Evolutionary conservation across 345 rosid genomes (phyloP), one percentile per base, ranked within the genome.

Genomic region (Syzygium jambos): DNA sequence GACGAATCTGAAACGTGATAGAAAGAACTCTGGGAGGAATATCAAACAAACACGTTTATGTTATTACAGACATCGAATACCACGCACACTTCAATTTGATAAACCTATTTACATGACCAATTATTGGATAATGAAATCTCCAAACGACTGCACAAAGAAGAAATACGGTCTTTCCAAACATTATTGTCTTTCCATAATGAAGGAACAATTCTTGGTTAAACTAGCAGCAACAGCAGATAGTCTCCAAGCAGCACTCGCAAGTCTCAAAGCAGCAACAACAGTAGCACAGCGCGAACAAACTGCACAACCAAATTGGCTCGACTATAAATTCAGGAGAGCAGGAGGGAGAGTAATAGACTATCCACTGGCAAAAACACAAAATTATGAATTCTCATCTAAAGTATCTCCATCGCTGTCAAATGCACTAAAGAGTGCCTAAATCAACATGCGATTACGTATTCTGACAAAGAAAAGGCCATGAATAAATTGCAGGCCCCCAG

Each of bases 251-350:
- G 89, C 90, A 88, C 52, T 91, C 92, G 27, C 93, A 90, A 22
- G 88, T 22, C 68, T 90, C 93, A 68, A 27, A 85, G 88, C 93
- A 91, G 91, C 92, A 91, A 55, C n/a, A 91, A 87, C 94, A 93
- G 91, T 92, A 91, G 86, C 90, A 90, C 30, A 90, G 78, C 16
- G 92, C 22, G 84, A 90, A 91, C 86, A 91, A 61, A 52, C 92
- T 92, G 94, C 89, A 84, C 16, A 14, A 51, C 52, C 52, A 56
- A 85, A 78, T 52, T 55, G 17, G 41, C 80, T 51, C 3, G 2
- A 51, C 52, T 51, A 51, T 51, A 51, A 51, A 51, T 51, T 51
- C 12, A 12, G 11, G 52, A 51, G 52, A 51, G 52, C 52, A 51
- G 52, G 52, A 51, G 52, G 52, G 52, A 51, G 14, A 51, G 52